A percentile compares a stretch with the other conserved stretches of the same genome.
phyloP scores from a whole-genome alignment of 345 rosid genomes.

The Salix suchowensis region DNA sequence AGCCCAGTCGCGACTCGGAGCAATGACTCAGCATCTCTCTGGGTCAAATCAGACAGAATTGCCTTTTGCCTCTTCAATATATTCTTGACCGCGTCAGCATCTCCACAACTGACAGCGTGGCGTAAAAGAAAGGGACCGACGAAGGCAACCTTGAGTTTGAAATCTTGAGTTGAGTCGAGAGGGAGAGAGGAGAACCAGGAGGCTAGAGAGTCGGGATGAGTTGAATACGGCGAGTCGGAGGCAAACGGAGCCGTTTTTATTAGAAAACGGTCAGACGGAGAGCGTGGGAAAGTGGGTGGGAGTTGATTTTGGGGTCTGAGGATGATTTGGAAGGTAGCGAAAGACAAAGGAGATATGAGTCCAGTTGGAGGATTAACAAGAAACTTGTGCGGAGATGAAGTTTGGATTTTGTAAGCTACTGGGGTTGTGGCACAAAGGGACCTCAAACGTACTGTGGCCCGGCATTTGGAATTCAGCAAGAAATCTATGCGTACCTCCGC shows the following conservation, averaged over 20 bases:
- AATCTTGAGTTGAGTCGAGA: constrained; percentile 25
- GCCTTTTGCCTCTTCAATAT: constrained; percentile 42
- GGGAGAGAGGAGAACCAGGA: constrained; percentile 30
- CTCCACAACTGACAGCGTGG: constrained; percentile 43
- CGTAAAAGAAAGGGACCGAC: constrained; percentile 48
- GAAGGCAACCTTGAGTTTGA: constrained; percentile 58
- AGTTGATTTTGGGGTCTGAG: constrained; percentile 50
- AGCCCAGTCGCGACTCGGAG: constrained; percentile 39
- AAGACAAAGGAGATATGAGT: constrained; percentile 40
- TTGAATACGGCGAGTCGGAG: background rate
- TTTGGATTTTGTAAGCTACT: constrained; percentile 59
- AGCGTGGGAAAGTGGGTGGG: constrained; percentile 54
- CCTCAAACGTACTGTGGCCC: constrained; percentile 37
- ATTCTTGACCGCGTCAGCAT: constrained; percentile 34
- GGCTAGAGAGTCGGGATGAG: constrained; percentile 17
- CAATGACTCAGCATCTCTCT: constrained; percentile 34
- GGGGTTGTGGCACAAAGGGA: constrained; percentile 39
- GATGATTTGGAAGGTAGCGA: constrained; percentile 41
- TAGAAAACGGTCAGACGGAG: constrained; percentile 55
- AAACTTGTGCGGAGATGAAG: constrained; percentile 59
- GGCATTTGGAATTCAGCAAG: constrained; percentile 44
- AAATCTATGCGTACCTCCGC: constrained; percentile 44
- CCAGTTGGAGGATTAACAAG: constrained; percentile 56
- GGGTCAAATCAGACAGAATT: constrained; percentile 27
- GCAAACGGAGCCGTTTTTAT: constrained; percentile 30